Evolutionary conservation across 2,329 filamentous ascomycete species (phyloP).

Genomic region (Talaromyces sp.): DNA sequence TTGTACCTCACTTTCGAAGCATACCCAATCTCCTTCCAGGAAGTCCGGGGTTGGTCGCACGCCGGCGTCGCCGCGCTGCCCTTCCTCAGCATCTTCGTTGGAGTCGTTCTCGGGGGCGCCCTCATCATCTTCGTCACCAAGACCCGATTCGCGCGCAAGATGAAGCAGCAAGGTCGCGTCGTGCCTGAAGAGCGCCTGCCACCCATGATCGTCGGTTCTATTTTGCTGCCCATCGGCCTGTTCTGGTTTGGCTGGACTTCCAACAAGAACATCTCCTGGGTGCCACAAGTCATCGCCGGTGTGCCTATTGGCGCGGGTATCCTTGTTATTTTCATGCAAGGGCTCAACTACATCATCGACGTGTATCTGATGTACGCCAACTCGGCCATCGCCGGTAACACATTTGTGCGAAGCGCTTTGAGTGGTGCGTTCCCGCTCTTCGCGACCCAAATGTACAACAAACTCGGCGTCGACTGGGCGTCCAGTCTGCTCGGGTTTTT

Average conservation of each 20-base stretch:
- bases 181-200: slow-evolving; percentile 42
- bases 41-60: slow-evolving; percentile 38
- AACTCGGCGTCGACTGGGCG: slow-evolving; percentile 36
- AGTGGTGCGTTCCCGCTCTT: slow-evolving; percentile 33
- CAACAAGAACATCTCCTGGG: slow-evolving; percentile 38
- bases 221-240: slow-evolving; percentile 42
- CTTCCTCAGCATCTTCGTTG: slow-evolving; percentile 42
- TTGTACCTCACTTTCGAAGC: slow-evolving; percentile 28
- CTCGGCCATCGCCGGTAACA: slow-evolving; percentile 35
- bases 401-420: slow-evolving; percentile 28
- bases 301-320: slow-evolving; percentile 40
- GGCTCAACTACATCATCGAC: slow-evolving; percentile 41
- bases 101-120: slow-evolving; percentile 31
- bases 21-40: slow-evolving; percentile 33
- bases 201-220: slow-evolving; percentile 41
- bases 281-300: slow-evolving; percentile 42
- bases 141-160: slow-evolving; percentile 23
- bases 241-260: slow-evolving; percentile 50
- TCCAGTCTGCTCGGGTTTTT: slow-evolving; percentile 35
- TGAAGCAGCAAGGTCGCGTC: slow-evolving; percentile 15
- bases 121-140: slow-evolving; percentile 28
- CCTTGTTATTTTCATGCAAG: slow-evolving; percentile 40
- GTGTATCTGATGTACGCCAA: slow-evolving; percentile 37
- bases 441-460: slow-evolving; percentile 33
- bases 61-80: slow-evolving; percentile 41